Evolutionary conservation across 2,329 filamentous ascomycete species (phyloP).

Genomic region (Torrubiella hemipterigena): DNA sequence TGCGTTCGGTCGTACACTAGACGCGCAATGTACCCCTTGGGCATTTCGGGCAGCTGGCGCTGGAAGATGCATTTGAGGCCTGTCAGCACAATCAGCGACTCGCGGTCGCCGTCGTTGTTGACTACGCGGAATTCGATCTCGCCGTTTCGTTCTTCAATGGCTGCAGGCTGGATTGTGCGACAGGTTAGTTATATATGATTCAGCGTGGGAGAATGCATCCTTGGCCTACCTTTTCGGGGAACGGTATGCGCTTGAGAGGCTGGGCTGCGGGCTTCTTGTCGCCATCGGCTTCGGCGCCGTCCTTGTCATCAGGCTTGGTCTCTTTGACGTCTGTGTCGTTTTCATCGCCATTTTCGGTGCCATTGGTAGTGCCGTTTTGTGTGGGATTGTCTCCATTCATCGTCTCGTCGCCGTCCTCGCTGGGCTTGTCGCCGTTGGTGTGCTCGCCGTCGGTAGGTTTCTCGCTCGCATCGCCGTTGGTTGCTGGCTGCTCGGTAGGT

Average conservation of each 20-base stretch:
- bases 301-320: background rate
- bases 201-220: background rate
- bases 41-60: conserved; percentile 98
- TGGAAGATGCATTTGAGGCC: conserved; percentile 97
- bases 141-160: conserved; percentile 84
- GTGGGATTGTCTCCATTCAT: conserved; percentile 1
- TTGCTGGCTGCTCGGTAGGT: conserved; percentile 1
- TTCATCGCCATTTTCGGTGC: conserved; percentile 2
- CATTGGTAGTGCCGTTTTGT: conserved; percentile 2
- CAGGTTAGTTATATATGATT: conserved; percentile 4
- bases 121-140: conserved; percentile 97
- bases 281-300: conserved; percentile 6
- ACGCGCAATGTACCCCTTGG: conserved; percentile 95
- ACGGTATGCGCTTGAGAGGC: conserved; percentile 57
- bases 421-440: conserved; percentile 1
- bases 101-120: conserved; percentile 83
- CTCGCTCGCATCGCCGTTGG: conserved; percentile 2
- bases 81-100: conserved; percentile 87
- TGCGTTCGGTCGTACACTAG: conserved; percentile 96
- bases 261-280: conserved; percentile 31
- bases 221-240: conserved; percentile 66
- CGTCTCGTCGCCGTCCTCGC: conserved; percentile 1
- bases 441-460: conserved; percentile 1
- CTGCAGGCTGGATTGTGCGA: conserved; percentile 51
- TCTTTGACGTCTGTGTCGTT: conserved; percentile 1